Evolutionary conservation across 768 basidiomycete species (phyloP), one percentile per base, ranked within the genome.

Genomic region (Collybia nuda): DNA sequence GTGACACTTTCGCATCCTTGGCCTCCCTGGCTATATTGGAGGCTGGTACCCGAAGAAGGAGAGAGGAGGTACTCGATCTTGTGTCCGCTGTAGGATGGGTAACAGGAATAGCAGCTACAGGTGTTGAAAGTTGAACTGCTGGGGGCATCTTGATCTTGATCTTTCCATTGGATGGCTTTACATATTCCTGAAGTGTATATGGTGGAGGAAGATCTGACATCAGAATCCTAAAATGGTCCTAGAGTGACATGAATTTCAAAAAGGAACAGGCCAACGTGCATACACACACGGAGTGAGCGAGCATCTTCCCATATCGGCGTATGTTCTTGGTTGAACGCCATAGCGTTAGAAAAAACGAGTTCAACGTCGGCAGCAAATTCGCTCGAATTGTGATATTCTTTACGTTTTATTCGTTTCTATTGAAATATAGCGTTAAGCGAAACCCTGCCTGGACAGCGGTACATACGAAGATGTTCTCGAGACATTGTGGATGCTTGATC

Each of bases 301-400:
- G 91, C 90, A 58, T 91, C 89, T 57, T 89, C 83, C 85, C 88
- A 93, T 23, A 93, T 89, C 48, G 69, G 78, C 22, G 87, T 90
- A 61, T 88, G 84, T 23, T 96, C 93, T 61, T 82, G 84, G 58
- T 98, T 98, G 70, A 94, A 98, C 50, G 79, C 69, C 64, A 91
- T 75, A 8, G 93, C 95, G 63, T 98, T 98, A 6, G 83, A 80
- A 68, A 94, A 96, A 21, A 98, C 88, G 37, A 94, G 78, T 59
- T 94, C 91, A 12, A 95, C 87, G 52, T 98, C 95, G 7, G 81
- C 81, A 39, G 87, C 86, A 61, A 95, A 96, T 21, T 88, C 85
- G 3, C 78, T 73, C 5, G 80, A 70, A 2, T 75, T 79, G 18
- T 63, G 60, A 62, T 96, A 98, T 56, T 88, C 85, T 63, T 92